Percentiles rank a stretch among this genome's conserved stretches.
These are phyloP conservation scores for Penicillium lagena DNA, from an alignment of 495 filamentous ascomycete genomes.

Conservation along the genomic window DNA sequence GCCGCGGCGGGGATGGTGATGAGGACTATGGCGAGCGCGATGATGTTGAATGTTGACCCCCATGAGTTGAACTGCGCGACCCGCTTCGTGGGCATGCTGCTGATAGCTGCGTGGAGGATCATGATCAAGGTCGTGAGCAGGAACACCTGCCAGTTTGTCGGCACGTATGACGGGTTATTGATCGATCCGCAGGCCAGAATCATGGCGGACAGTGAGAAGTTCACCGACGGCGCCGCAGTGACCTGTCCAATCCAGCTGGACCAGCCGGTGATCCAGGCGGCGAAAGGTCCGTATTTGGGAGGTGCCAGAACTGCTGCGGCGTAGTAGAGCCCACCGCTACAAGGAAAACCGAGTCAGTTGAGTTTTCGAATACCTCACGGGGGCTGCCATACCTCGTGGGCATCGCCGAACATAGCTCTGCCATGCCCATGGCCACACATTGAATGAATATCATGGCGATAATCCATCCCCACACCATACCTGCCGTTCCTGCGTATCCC, in stretches of 20 bases:
- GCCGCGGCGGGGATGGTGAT: slow-evolving; percentile 65
- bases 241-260: slow-evolving; percentile 71
- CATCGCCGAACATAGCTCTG: slow-evolving; percentile 62
- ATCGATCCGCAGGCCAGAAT: slow-evolving; percentile 68
- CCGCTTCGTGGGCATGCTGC: slow-evolving; percentile 68
- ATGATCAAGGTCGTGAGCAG: slow-evolving; percentile 65
- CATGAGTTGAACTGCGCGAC: slow-evolving; percentile 71
- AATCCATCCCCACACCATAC: slow-evolving; percentile 83
- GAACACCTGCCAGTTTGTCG: slow-evolving; percentile 62
- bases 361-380: slow-evolving; percentile 1
- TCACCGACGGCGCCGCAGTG: slow-evolving; percentile 61
- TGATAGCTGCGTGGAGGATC: slow-evolving; percentile 64
- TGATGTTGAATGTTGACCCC: slow-evolving; percentile 69
- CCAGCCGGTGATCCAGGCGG: slow-evolving; percentile 71
- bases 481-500: slow-evolving; percentile 74
- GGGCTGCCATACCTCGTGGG: slow-evolving; percentile 45
- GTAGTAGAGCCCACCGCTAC: slow-evolving; percentile 71
- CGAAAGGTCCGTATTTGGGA: slow-evolving; percentile 66
- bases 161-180: slow-evolving; percentile 56
- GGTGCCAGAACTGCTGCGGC: slow-evolving; percentile 73
- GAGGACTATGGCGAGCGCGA: slow-evolving; percentile 59
- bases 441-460: slow-evolving; percentile 71
- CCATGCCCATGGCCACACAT: slow-evolving; percentile 63
- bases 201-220: slow-evolving; percentile 61
- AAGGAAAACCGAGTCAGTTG: slow-evolving; percentile 7